Evolutionary conservation across 2,329 filamentous ascomycete species (phyloP).

Genomic region (Apiospora sp.): DNA sequence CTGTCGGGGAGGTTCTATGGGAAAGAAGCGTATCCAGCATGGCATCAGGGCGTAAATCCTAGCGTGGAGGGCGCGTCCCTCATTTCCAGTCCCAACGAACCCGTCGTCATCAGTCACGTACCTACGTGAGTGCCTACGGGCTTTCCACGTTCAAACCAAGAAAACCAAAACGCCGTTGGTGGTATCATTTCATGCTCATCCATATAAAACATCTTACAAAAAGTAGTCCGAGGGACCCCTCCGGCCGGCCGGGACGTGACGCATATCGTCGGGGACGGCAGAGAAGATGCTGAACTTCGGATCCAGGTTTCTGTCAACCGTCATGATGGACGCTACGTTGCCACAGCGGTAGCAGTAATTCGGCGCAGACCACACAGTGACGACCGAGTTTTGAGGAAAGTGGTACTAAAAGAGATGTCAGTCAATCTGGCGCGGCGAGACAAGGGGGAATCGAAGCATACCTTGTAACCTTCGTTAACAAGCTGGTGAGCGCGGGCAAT

Average conservation of each 20-base stretch:
- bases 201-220: constrained; percentile 53
- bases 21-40: neutral
- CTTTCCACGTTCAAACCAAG: constrained; percentile 20
- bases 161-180: constrained; percentile 26
- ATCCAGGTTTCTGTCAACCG: constrained; percentile 82
- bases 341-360: constrained; percentile 98
- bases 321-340: constrained; percentile 97
- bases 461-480: constrained; percentile 98
- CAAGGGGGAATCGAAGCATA: constrained; percentile 69
- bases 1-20: neutral
- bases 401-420: constrained; percentile 72
- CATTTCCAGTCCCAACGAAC: neutral
- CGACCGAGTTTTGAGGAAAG: constrained; percentile 93
- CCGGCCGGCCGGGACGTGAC: constrained; percentile 78
- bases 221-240: constrained; percentile 76
- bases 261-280: constrained; percentile 84
- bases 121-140: constrained; percentile 6
- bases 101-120: neutral
- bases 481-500: constrained; percentile 98
- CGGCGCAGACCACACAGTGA: constrained; percentile 97
- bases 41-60: constrained; percentile 1
- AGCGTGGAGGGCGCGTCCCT: neutral
- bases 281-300: constrained; percentile 94
- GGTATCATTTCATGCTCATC: constrained; percentile 41
- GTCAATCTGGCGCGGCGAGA: constrained; percentile 54